These are phyloP conservation scores for Phytophthora meadii DNA, from an alignment of 352 stramenopile species.

Conservation along the genomic window DNA sequence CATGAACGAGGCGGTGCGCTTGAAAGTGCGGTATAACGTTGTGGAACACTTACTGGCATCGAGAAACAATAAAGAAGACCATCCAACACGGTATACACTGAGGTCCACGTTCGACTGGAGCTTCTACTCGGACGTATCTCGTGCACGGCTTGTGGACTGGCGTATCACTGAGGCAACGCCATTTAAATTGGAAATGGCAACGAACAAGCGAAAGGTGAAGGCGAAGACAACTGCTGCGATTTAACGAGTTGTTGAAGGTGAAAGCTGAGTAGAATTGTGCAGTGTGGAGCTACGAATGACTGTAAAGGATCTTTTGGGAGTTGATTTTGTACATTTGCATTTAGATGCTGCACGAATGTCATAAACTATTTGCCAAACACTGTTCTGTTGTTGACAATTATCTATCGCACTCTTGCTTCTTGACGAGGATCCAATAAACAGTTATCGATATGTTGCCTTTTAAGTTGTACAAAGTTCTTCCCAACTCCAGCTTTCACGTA, in stretches of 20 bases:
- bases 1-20: constrained; percentile 49
- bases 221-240: constrained; percentile 8
- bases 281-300: background rate
- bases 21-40: constrained; percentile 48
- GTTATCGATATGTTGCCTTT: too few species aligned
- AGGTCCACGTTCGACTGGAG: constrained; percentile 49
- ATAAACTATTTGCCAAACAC: too few species aligned
- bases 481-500: too few species aligned
- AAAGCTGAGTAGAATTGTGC: background rate
- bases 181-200: constrained; percentile 31
- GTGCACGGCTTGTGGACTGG: constrained; percentile 46
- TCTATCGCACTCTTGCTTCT: too few species aligned
- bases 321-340: constrained; percentile 1
- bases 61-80: constrained; percentile 14
- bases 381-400: too few species aligned
- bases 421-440: too few species aligned
- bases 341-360: background rate
- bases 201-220: constrained; percentile 8
- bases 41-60: constrained; percentile 36
- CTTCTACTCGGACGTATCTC: constrained; percentile 57
- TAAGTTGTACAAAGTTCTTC: too few species aligned
- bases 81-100: constrained; percentile 26
- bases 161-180: constrained; percentile 40
- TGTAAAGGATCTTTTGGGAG: background rate
- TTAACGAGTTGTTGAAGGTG: background rate